Evolutionary conservation across 2,329 filamentous ascomycete genomes (phyloP).

Genomic region (Parasarocladium wereldwijsianum): DNA sequence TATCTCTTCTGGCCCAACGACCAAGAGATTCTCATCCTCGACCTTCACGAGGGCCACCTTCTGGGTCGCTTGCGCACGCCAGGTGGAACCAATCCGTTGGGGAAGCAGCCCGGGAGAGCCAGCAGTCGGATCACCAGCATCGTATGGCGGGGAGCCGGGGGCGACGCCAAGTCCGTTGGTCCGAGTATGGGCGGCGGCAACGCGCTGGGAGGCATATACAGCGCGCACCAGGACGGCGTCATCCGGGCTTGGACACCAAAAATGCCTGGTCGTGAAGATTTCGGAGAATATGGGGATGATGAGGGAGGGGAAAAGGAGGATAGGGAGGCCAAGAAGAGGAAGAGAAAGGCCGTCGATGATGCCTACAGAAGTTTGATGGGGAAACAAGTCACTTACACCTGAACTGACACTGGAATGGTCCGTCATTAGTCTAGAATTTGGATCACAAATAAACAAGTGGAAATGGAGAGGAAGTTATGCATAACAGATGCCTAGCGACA

Average conservation of each 20-base stretch:
- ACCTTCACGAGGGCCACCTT: conserved; percentile 62
- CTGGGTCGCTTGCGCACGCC: conserved; percentile 57
- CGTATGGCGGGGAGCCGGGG: conserved; percentile 53
- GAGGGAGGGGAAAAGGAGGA: conserved; percentile 21
- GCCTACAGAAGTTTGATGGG: conserved; percentile 67
- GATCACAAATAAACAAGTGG: no score
- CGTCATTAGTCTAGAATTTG: no score
- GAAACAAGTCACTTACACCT: conserved; percentile 50
- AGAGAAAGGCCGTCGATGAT: conserved; percentile 65
- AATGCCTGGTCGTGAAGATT: conserved; percentile 32
- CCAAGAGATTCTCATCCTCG: conserved; percentile 64
- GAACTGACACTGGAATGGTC: no score
- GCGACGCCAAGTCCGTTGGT: conserved; percentile 40
- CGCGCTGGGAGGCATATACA: conserved; percentile 49
- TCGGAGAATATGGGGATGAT: conserved; percentile 32
- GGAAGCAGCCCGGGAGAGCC: conserved; percentile 39
- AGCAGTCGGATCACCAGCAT: conserved; percentile 59
- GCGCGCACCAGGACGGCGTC: conserved; percentile 69
- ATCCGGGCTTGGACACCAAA: conserved; percentile 66
- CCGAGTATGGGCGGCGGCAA: conserved; percentile 45
- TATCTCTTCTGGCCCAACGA: conserved; percentile 72
- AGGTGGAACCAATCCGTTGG: conserved; percentile 32
- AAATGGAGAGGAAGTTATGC: no score
- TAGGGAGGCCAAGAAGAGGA: conserved; percentile 37
- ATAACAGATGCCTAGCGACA: no score